Percentiles rank a stretch among this genome's conserved stretches.
These are phyloP conservation scores for Eremothecium gossypii DNA, from an alignment of 1,139 yeast species.

Conservation along the genomic window DNA sequence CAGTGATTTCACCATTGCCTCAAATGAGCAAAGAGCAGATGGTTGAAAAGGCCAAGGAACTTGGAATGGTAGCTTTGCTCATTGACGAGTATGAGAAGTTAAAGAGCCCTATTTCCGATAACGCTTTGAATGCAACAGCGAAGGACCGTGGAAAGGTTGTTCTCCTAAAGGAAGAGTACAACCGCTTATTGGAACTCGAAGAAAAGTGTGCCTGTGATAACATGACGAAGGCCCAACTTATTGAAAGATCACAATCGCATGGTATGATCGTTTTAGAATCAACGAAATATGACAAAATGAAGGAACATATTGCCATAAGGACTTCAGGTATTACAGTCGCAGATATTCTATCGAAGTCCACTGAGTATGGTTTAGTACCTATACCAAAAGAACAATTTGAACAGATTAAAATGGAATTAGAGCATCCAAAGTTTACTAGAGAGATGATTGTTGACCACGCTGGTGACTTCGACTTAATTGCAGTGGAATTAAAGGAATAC, in stretches of 20 bases:
- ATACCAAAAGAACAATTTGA: slow-evolving; percentile 35
- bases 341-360: slow-evolving; percentile 33
- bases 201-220: slow-evolving; percentile 1
- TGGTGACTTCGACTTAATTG: slow-evolving; percentile 10
- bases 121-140: slow-evolving; percentile 1
- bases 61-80: slow-evolving; percentile 11
- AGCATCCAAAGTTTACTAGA: slow-evolving; percentile 17
- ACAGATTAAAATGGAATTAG: slow-evolving; percentile 16
- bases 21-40: slow-evolving; percentile 2
- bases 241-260: slow-evolving; percentile 22
- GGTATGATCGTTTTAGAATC: slow-evolving; percentile 29
- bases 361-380: slow-evolving; percentile 39
- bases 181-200: slow-evolving; percentile 1
- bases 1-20: slow-evolving; percentile 1
- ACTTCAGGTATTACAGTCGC: slow-evolving; percentile 13
- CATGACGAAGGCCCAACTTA: slow-evolving; percentile 16
- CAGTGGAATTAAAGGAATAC: slow-evolving; percentile 12
- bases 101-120: slow-evolving; percentile 5
- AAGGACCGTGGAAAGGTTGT: slow-evolving; percentile 3
- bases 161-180: slow-evolving; percentile 5
- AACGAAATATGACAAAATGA: slow-evolving; percentile 25
- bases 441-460: slow-evolving; percentile 17
- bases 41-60: slow-evolving; percentile 7
- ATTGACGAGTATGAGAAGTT: slow-evolving; percentile 8
- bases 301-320: slow-evolving; percentile 8